These are phyloP conservation scores for Eutypella sp. DNA, from an alignment of 2,329 filamentous ascomycete genomes.

Conservation along the genomic window DNA sequence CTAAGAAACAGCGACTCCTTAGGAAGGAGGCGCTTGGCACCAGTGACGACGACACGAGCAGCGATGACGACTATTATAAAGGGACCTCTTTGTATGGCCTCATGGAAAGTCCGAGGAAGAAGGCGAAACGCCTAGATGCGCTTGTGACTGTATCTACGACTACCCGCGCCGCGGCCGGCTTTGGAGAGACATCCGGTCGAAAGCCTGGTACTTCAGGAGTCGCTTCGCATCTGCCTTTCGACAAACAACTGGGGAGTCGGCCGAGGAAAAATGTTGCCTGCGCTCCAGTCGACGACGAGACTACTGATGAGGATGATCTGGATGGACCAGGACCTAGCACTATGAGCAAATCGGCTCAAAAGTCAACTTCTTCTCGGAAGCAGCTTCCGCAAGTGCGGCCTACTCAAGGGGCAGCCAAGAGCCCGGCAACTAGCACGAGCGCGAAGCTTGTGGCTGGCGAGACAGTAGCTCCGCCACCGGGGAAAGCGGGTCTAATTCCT, in stretches of 20 bases:
- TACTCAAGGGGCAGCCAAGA: neutral
- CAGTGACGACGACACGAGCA: conserved; percentile 20
- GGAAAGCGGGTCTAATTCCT: conserved; percentile 4
- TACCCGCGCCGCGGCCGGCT: conserved; percentile 24
- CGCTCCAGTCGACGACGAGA: conserved; percentile 7
- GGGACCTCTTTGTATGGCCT: conserved; percentile 35
- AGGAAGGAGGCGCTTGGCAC: conserved; percentile 13
- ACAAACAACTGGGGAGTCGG: conserved; percentile 3
- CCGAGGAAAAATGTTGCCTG: conserved; percentile 1
- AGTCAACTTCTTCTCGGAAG: neutral
- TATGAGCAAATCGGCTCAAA: neutral
- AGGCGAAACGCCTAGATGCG: conserved; percentile 15
- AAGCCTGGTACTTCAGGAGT: neutral
- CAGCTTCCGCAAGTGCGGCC: neutral
- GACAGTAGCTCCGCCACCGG: neutral
- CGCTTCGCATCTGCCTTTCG: neutral
- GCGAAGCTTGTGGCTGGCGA: neutral
- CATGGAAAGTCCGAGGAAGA: conserved; percentile 37
- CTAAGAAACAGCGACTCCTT: conserved; percentile 30
- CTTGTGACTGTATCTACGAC: conserved; percentile 10
- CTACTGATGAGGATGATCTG: conserved; percentile 11
- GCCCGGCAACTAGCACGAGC: neutral
- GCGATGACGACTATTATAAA: conserved; percentile 20
- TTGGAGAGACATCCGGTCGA: conserved; percentile 4
- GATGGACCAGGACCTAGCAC: conserved; percentile 10